Evolutionary conservation across 139 green algal species (phyloP).

Genomic region (Deuterostichococcus epilithicus): DNA sequence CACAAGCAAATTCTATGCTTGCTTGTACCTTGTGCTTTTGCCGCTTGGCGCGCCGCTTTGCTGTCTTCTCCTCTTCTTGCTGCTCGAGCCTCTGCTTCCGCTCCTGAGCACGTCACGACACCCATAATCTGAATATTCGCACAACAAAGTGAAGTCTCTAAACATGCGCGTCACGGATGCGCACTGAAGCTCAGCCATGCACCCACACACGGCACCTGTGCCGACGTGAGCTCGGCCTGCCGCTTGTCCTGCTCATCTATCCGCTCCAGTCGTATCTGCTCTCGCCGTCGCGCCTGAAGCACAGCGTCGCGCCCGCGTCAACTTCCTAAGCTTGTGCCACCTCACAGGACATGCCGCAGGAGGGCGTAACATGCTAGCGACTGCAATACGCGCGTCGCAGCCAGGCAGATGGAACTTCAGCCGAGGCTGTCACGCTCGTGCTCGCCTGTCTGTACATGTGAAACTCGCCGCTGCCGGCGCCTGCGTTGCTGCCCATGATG

Average conservation of each 20-base stretch:
- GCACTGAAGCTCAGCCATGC: not conserved
- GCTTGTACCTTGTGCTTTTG: constrained; percentile 57
- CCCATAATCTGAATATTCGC: not conserved
- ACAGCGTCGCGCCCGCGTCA: not conserved
- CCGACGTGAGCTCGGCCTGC: constrained; percentile 20
- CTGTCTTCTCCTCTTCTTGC: constrained; percentile 50
- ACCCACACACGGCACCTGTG: not conserved
- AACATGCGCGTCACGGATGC: too few species aligned
- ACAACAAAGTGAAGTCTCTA: not conserved
- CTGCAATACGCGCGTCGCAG: not conserved
- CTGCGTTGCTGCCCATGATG: constrained; percentile 72
- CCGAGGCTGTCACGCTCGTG: not conserved
- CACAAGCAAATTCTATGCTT: too few species aligned
- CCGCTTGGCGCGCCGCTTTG: constrained; percentile 56
- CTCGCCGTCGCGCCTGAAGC: constrained; percentile 51
- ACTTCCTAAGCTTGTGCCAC: not conserved
- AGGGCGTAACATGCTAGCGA: not conserved
- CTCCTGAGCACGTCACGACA: constrained; percentile 16
- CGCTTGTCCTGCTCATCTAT: constrained; percentile 35
- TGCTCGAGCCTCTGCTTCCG: constrained; percentile 21
- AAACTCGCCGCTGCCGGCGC: constrained; percentile 85
- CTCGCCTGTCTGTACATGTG: constrained; percentile 78
- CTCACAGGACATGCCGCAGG: not conserved
- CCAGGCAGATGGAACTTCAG: not conserved
- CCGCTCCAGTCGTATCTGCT: constrained; percentile 51